Percentiles rank a stretch among this genome's conserved stretches.
phyloP scores from a whole-genome alignment of 441 rosid species.

The Pelargonium citronellum region DNA sequence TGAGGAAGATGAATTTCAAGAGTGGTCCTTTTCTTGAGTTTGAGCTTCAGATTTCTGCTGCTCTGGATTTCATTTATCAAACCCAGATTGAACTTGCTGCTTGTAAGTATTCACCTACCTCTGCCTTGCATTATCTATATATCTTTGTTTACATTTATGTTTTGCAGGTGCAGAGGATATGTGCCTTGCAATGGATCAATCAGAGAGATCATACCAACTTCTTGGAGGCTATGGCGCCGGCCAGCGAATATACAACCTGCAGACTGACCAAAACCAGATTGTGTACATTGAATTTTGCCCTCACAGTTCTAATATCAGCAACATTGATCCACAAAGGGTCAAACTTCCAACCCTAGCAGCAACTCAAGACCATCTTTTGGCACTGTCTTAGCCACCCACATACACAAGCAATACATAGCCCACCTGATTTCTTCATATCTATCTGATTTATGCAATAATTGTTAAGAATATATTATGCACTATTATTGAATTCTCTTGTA shows the following conservation, averaged over 20 bases:
- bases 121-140: too few species aligned
- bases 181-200: slow-evolving; percentile 65
- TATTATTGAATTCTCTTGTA: too few species aligned
- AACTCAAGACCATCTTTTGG: slow-evolving; percentile 28
- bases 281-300: slow-evolving; percentile 39
- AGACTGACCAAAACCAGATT: slow-evolving; percentile 30
- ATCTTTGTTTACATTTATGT: background rate
- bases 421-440: too few species aligned
- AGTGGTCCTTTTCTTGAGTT: slow-evolving; percentile 64
- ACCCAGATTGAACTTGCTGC: slow-evolving; percentile 91
- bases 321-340: slow-evolving; percentile 30
- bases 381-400: background rate
- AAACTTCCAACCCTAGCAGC: slow-evolving; percentile 55
- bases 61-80: slow-evolving; percentile 62
- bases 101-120: slow-evolving; percentile 35
- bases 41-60: slow-evolving; percentile 61
- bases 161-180: slow-evolving; percentile 58
- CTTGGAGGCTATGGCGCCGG: slow-evolving; percentile 76
- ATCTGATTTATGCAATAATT: too few species aligned
- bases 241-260: slow-evolving; percentile 44
- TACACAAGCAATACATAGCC: too few species aligned
- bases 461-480: too few species aligned
- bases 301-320: slow-evolving; percentile 20
- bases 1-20: slow-evolving; percentile 65
- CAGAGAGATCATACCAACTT: slow-evolving; percentile 71